A percentile compares a stretch with the other conserved stretches of the same genome.
Conservation (phyloP, 164 flowering plant genomes). For the Euptelea pleiosperma region DNA sequence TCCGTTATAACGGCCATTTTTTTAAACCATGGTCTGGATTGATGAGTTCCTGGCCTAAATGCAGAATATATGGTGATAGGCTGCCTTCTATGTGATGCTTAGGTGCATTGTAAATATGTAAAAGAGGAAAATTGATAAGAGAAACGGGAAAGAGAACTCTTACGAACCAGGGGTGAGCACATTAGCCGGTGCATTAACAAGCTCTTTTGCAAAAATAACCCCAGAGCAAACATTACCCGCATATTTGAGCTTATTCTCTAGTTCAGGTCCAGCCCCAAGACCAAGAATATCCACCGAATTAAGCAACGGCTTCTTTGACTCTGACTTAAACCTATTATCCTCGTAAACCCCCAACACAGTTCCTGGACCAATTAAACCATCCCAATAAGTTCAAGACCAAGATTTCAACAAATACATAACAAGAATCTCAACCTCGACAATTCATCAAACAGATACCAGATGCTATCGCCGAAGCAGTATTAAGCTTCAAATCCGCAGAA, state of each 20-base stretch:
- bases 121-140: background rate
- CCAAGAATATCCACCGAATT: constrained; percentile 85
- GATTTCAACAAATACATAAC: background rate
- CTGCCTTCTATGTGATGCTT: too few relatives aligned
- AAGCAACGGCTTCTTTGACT: constrained; percentile 61
- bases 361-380: constrained; percentile 40
- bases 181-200: constrained; percentile 94
- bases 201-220: constrained; percentile 76
- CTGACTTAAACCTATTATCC: constrained; percentile 82
- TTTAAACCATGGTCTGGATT: background rate
- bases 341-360: constrained; percentile 72
- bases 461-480: constrained; percentile 69
- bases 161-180: constrained; percentile 93
- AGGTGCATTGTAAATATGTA: background rate
- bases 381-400: background rate
- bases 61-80: background rate
- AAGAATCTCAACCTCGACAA: background rate
- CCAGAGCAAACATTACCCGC: constrained; percentile 71
- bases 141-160: background rate
- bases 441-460: constrained; percentile 44
- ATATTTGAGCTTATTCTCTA: constrained; percentile 76
- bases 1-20: too few relatives aligned
- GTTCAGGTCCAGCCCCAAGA: constrained; percentile 76
- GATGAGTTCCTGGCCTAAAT: background rate
- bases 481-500: constrained; percentile 54